Evolutionary conservation across 306 rosid species (phyloP), one percentile per base, ranked within the genome.

Genomic region (Gynostemma pentaphyllum): DNA sequence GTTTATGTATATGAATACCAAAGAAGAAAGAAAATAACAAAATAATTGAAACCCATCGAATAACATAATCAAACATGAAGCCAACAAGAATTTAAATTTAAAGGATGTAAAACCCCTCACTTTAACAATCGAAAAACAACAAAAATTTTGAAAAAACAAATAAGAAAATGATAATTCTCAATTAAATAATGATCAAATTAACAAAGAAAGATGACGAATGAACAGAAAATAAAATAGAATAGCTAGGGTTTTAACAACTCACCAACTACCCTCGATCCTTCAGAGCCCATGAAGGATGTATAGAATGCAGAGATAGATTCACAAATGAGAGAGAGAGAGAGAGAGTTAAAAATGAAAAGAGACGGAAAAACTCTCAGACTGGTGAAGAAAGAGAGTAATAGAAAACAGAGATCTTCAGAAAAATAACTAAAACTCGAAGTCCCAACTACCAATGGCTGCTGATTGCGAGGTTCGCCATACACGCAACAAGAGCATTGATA

Each of bases 211-310:
- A 37, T 59, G 5, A 29, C 32, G 27, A 45, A 2, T 7, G 40
- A 50, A 50, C 9, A 6, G 22, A 18, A 39, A 21, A 8, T 19
- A 14, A 21, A 34, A 19, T 27, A 27, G 37, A n/a, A 5, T 5
- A 36, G 39, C 22, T 37, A 22, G 65, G 65, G 48, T 13, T 59
- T 22, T 29, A 59, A 37, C 30, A 37, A 59, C 65, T 59, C 70
- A 90, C 97, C 94, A 61, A 87, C 95, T 45, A 90, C 97, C 15
- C 69, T 69, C 47, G 97, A 82, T 72, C 80, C 94, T 66, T 90
- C 95, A 27, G 95, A 77, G 72, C 87, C 85, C 97, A 90, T 90
- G 48, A 59, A 59, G 65, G 48, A 59, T 36, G 65, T 47, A 59
- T 21, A 59, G 30, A 59, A 59, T 59, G 7, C 47, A 59, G 32